Evolutionary conservation across 176 grass and related monocot genomes (phyloP).

Genomic region (Triticum timopheevii): DNA sequence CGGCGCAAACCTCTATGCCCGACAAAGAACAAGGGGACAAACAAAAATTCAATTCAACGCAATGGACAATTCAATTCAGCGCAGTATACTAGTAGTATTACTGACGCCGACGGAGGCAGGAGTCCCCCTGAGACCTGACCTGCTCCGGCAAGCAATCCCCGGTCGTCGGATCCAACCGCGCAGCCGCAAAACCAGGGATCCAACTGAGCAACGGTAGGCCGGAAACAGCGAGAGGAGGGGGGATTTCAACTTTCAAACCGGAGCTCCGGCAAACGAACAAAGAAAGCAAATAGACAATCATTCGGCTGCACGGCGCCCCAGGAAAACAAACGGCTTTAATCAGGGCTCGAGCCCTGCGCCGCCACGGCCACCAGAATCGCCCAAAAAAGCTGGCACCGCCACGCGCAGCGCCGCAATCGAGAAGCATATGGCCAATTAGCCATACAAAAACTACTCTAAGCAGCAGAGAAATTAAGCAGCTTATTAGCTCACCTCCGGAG

Average conservation of each 20-base stretch:
- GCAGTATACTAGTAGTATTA: too few species aligned
- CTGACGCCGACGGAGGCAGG: background rate
- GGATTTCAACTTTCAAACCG: conserved; percentile 11
- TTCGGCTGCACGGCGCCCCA: conserved; percentile 31
- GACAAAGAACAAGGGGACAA: background rate
- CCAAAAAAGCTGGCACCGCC: conserved; percentile 22
- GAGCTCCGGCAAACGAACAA: background rate
- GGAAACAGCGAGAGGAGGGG: background rate
- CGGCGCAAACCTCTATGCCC: background rate
- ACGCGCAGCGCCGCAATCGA: conserved; percentile 16
- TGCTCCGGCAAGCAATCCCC: background rate
- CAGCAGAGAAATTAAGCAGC: background rate
- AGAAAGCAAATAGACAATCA: background rate
- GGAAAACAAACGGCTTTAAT: conserved; percentile 32
- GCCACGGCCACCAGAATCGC: conserved; percentile 32
- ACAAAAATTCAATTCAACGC: conserved; percentile 21
- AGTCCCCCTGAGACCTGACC: background rate
- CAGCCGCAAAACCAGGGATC: background rate
- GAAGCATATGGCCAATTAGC: background rate
- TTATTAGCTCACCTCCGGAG: background rate
- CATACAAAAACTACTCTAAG: background rate
- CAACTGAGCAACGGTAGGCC: background rate
- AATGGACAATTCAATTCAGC: background rate
- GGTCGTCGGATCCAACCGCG: conserved; percentile 29
- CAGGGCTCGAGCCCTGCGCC: conserved; percentile 24